Evolutionary conservation across 2,329 filamentous ascomycete genomes (phyloP).

Genomic region (Diplodia mutila): DNA sequence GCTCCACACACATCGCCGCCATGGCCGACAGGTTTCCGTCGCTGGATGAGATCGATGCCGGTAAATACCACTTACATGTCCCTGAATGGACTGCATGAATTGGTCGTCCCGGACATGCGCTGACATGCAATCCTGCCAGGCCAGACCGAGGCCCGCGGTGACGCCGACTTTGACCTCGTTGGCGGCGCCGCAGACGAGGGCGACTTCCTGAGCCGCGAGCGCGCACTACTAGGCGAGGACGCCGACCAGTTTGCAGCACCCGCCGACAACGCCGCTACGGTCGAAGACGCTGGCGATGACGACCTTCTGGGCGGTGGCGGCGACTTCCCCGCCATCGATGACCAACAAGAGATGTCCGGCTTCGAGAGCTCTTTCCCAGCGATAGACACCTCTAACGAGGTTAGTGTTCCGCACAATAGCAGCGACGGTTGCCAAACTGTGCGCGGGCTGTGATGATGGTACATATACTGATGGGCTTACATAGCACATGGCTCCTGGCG

Average conservation of each 20-base stretch:
- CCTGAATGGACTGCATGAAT: conserved; percentile 11
- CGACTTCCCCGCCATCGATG: conserved; percentile 46
- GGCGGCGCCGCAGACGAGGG: conserved; percentile 66
- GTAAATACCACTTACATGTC: conserved; percentile 38
- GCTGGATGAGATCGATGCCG: conserved; percentile 57
- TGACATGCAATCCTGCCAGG: conserved; percentile 51
- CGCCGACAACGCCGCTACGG: conserved; percentile 68
- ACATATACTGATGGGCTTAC: conserved; percentile 7
- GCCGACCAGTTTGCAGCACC: conserved; percentile 84
- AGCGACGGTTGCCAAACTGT: not conserved
- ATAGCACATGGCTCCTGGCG: conserved; percentile 73
- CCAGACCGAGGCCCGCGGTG: conserved; percentile 67
- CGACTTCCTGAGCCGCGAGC: conserved; percentile 91
- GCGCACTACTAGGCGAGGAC: conserved; percentile 87
- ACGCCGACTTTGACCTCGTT: conserved; percentile 51
- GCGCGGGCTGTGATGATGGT: not conserved
- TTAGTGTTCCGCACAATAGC: conserved; percentile 38
- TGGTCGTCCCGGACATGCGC: not conserved
- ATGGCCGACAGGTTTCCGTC: conserved; percentile 59
- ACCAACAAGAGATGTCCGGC: conserved; percentile 55
- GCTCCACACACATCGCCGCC: conserved; percentile 28
- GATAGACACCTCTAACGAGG: conserved; percentile 73
- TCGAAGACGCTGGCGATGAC: conserved; percentile 66
- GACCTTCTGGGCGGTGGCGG: conserved; percentile 69
- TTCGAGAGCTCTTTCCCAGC: conserved; percentile 94